Base-by-base conservation (phyloP, 2,329 filamentous ascomycete species). In the Aspergillus sp. region DNA sequence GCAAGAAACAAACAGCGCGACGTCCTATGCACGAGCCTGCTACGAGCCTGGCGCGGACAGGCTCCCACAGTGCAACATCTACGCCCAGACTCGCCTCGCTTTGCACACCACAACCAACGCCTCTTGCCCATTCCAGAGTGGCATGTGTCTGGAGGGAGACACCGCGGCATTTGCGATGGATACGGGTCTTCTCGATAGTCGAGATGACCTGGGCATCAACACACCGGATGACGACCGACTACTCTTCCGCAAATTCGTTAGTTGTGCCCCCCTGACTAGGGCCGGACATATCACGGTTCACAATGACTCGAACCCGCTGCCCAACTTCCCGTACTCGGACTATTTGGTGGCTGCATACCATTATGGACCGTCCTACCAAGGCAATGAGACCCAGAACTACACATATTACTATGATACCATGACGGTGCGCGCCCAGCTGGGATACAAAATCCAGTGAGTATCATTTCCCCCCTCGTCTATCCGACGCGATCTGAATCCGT, bases 161-260 rank as follows among this genome's bases (percentile, higher is more conserved):
- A 41, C 38, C 8, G 38, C 38, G 3, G 14, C 38, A n/a, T 41
- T 41, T 16, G 17, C 38, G 13, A 41, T 41, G 53, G 60, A 63
- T 38, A 64, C 57, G 0, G 62, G 62, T 5, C 44, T 56, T 5
- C 54, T 67, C 17, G 60, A 65, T 45, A 61, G 63, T 2, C 59
- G 64, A 26, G 16, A 41, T 5, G 56, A 60, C 17, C 54, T 69
- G 26, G 66, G 66, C 7, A 63, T 69, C 52, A 68, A 68, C 48
- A 51, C 60, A 8, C 58, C 53, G 7, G 38, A 51, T 2, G 41
- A 49, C 2, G 57, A 61, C 8, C 58, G 65, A 2, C 43, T 68
- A 33, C 52, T 55, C 3, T 66, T 58, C 45, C 59, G 64, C 33
- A 60, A 61, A 46, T 51, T 60, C 11, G 56, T 55, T 3, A 61